Conservation (phyloP, 495 filamentous ascomycete genomes). For the Penicillium riverlandense region DNA sequence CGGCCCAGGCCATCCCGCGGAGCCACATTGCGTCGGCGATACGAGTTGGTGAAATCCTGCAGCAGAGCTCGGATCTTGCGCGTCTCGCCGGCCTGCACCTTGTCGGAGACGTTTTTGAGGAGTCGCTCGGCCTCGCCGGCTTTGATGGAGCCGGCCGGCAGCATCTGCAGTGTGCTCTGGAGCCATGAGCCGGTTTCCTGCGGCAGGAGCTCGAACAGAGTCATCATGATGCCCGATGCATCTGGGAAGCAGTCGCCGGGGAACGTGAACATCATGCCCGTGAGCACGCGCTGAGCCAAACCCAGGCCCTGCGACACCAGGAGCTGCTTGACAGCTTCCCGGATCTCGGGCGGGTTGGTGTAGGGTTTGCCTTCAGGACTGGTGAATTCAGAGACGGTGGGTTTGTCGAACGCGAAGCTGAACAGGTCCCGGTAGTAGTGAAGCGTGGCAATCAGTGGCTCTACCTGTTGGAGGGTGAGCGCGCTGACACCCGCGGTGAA, state of each 20-base stretch:
- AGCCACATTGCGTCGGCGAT: slow-evolving; percentile 86
- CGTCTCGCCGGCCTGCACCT: slow-evolving; percentile 63
- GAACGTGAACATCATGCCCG: slow-evolving; percentile 98
- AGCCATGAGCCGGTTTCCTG: slow-evolving; percentile 71
- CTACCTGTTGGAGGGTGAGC: slow-evolving; percentile 78
- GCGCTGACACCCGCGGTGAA: slow-evolving; percentile 81
- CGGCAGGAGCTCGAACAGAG: slow-evolving; percentile 81
- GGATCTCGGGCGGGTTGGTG: slow-evolving; percentile 56
- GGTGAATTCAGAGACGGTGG: slow-evolving; percentile 63
- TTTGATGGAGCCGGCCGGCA: slow-evolving; percentile 75
- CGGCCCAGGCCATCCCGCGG: slow-evolving; percentile 85
- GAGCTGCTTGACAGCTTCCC: slow-evolving; percentile 62
- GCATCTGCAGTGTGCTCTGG: slow-evolving; percentile 69
- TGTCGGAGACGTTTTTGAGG: slow-evolving; percentile 56
- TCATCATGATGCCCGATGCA: slow-evolving; percentile 83
- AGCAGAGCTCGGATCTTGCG: slow-evolving; percentile 76
- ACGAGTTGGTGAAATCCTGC: slow-evolving; percentile 94
- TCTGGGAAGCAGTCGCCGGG: slow-evolving; percentile 91
- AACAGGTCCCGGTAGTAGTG: slow-evolving; percentile 93
- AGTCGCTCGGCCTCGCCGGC: slow-evolving; percentile 55
- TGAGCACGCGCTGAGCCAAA: slow-evolving; percentile 77
- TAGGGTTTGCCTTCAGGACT: slow-evolving; percentile 31
- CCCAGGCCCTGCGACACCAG: slow-evolving; percentile 64
- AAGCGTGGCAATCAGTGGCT: slow-evolving; percentile 82
- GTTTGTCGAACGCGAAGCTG: slow-evolving; percentile 73